phyloP scores from a whole-genome alignment of 1,284 basidiomycete genomes.

The Vanrija sp. region DNA sequence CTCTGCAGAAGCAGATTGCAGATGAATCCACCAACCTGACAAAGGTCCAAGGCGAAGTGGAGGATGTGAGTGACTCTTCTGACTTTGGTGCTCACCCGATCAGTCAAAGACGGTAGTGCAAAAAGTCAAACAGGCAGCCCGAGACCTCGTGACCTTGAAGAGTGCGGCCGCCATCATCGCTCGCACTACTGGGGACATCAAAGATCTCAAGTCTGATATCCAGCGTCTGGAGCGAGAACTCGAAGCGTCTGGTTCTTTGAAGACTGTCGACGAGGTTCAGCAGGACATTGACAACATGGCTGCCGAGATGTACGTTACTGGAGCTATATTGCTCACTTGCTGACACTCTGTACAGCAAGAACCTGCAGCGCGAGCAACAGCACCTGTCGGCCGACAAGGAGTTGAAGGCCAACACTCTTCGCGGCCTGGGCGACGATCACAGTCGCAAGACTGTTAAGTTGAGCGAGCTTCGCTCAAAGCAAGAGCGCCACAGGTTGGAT shows the following conservation, averaged over 20 bases:
- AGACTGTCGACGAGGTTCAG: slow-evolving; percentile 81
- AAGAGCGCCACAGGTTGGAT: slow-evolving; percentile 61
- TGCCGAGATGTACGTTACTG: slow-evolving; percentile 60
- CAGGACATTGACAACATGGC: slow-evolving; percentile 63
- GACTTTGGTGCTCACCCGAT: not conserved
- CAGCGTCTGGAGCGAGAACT: slow-evolving; percentile 66
- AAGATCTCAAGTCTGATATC: slow-evolving; percentile 63
- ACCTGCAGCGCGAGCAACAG: slow-evolving; percentile 65
- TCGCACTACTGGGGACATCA: slow-evolving; percentile 63
- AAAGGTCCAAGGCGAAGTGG: slow-evolving; percentile 54
- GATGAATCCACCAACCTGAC: slow-evolving; percentile 58
- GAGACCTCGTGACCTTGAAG: slow-evolving; percentile 64
- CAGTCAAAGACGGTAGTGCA: slow-evolving; percentile 39
- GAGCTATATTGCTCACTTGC: not conserved
- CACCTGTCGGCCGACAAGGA: slow-evolving; percentile 63
- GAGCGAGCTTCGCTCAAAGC: slow-evolving; percentile 59
- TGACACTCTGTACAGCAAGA: slow-evolving; percentile 55
- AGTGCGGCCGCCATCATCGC: slow-evolving; percentile 62
- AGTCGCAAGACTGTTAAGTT: slow-evolving; percentile 63
- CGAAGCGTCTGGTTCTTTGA: slow-evolving; percentile 65
- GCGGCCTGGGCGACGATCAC: slow-evolving; percentile 52
- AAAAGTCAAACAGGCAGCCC: slow-evolving; percentile 42
- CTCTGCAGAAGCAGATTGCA: slow-evolving; percentile 62
- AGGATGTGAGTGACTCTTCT: slow-evolving; percentile 46
- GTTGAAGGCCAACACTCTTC: slow-evolving; percentile 58